Evolutionary conservation across 495 filamentous ascomycete species (phyloP), one percentile per base, ranked within the genome.

Genomic region (Penicillium subrubescens): DNA sequence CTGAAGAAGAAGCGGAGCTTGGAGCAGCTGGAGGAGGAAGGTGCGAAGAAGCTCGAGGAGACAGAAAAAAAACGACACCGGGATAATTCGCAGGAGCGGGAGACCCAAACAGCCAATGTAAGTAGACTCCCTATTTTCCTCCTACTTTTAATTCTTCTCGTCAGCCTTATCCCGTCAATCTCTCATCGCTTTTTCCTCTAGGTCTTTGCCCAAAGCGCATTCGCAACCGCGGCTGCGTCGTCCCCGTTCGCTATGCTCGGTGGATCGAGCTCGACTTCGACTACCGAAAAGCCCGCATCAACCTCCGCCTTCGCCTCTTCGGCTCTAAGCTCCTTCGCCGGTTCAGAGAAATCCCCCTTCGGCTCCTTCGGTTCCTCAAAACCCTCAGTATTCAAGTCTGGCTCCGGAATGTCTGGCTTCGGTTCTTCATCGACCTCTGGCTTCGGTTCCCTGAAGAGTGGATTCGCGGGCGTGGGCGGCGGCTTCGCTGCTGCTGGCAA

Each of bases 321-420:
- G 7, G 78, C 78, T 21, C 69, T 87, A 62, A 68, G 81, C 60
- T 78, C 81, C 8, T 83, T 89, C 63, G 79, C 86, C 21, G 71
- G 73, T 21, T 84, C 86, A 17, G 74, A 83, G 35, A 71, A 81
- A 17, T 89, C 87, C 5, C 84, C 86, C 10, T 89, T 90, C 64
- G 82, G 86, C 50, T 70, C 80, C 10, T 61, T 86, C 51, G 80
- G 76, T 55, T 62, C 74, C 33, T 76, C 81, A 2, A 73, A 76
- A 17, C 59, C 74, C n/a, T 82, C 80, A 15, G 65, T 78, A 25
- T 82, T 82, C 72, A 77, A 75, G 51, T 69, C 61, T 59, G 23
- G 61, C 61, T 48, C 64, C 61, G 31, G 60, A 54, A 27, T 41
- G 35, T 56, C 54, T 21, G 48, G 52, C 55, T 70, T 67, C 34